Evolutionary conservation across 306 rosid genomes (phyloP).

Genomic region (Trichosanthes truncata): DNA sequence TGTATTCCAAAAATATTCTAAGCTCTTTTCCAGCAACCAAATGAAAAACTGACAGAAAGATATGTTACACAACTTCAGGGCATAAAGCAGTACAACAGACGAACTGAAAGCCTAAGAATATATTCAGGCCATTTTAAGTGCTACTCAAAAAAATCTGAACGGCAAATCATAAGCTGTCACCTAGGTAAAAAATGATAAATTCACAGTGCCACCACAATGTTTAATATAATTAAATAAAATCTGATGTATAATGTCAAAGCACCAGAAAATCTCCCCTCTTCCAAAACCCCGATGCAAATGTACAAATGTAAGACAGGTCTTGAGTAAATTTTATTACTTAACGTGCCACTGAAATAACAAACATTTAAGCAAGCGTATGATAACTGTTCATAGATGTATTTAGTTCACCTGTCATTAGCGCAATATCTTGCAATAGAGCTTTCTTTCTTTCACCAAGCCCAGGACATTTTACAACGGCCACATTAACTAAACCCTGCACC

Average conservation of each 20-base stretch:
- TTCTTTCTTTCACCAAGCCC: conserved; percentile 76
- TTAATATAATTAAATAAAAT: background rate
- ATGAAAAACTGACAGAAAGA: background rate
- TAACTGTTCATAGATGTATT: background rate
- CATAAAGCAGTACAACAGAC: background rate
- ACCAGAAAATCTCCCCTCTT: background rate
- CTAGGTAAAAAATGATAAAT: background rate
- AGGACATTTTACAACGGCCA: conserved; percentile 85
- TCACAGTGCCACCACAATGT: background rate
- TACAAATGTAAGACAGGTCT: background rate
- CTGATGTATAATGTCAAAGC: background rate
- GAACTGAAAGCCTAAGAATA: background rate
- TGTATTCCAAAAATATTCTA: background rate
- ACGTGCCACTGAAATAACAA: background rate
- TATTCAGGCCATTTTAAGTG: background rate
- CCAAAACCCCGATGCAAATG: background rate
- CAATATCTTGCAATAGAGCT: conserved; percentile 84
- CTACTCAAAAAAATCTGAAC: background rate
- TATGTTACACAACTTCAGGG: background rate
- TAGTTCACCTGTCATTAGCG: conserved; percentile 78
- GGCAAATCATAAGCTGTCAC: background rate
- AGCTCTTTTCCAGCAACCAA: background rate
- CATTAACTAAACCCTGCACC: conserved; percentile 70
- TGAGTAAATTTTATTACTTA: background rate
- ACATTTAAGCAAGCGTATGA: background rate